Percentiles rank a stretch among this genome's conserved stretches.
Conservation (phyloP, 192 early-diverging fungal genomes). For the Umbelopsis sp. region DNA sequence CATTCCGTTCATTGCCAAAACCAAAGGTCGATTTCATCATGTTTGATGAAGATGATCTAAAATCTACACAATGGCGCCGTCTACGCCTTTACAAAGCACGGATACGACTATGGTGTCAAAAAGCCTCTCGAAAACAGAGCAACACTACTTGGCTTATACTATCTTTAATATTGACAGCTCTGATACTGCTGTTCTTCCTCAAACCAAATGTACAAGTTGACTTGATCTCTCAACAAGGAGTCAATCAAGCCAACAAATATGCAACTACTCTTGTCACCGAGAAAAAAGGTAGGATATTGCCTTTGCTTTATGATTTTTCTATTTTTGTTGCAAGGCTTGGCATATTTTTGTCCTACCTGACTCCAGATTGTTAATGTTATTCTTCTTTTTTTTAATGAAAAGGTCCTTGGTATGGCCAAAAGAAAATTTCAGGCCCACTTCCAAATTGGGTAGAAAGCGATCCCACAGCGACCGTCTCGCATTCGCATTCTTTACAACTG, state of each 20-base stretch:
- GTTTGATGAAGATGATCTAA: conserved; percentile 22
- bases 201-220: neutral
- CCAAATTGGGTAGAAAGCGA: conserved; percentile 14
- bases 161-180: neutral
- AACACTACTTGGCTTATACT: neutral
- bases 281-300: neutral
- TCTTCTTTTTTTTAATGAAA: neutral
- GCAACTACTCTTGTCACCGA: neutral
- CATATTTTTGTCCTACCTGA: conserved; percentile 6
- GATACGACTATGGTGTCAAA: neutral
- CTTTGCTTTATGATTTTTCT: neutral
- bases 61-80: conserved; percentile 11
- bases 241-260: neutral
- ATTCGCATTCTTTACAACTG: conserved; percentile 1
- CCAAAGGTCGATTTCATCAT: conserved; percentile 6
- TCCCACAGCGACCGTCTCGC: neutral
- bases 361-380: neutral
- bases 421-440: neutral
- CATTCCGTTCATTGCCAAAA: conserved; percentile 3
- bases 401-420: neutral
- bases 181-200: neutral
- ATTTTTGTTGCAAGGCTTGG: neutral
- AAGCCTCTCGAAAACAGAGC: neutral
- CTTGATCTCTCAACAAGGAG: neutral
- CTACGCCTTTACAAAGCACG: conserved; percentile 13